A percentile compares a stretch with the other conserved stretches of the same genome.
phyloP scores from a whole-genome alignment of 768 basidiomycete genomes.

The Rhodotorula sphaerocarpa region DNA sequence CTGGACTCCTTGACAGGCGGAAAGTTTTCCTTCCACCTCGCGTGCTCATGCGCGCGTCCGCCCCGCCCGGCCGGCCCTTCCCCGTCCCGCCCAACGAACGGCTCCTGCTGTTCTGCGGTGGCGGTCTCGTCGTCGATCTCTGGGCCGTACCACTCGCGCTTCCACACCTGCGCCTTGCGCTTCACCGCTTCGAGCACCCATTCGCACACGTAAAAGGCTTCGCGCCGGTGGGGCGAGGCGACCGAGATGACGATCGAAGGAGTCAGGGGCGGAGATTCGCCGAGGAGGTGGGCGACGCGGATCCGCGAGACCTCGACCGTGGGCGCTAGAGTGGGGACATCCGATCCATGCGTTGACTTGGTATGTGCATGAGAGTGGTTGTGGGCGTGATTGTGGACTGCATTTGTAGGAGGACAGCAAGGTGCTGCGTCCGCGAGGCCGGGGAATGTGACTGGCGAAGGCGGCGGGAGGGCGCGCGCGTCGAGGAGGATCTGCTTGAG shows the following conservation, averaged over 20 bases:
- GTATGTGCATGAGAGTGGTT: no score
- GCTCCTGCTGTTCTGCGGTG: background rate
- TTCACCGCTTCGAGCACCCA: slow-evolving; percentile 80
- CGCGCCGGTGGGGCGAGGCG: slow-evolving; percentile 71
- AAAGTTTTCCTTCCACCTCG: slow-evolving; percentile 40
- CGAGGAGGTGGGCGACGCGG: slow-evolving; percentile 67
- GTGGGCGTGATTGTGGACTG: slow-evolving; percentile 10
- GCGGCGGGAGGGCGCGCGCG: slow-evolving; percentile 25
- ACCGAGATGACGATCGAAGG: slow-evolving; percentile 79
- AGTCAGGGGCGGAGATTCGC: slow-evolving; percentile 66
- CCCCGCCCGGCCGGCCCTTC: slow-evolving; percentile 22
- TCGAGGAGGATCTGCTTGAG: slow-evolving; percentile 31
- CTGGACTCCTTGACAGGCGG: slow-evolving; percentile 4
- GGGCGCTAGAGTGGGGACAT: no score
- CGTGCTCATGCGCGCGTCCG: slow-evolving; percentile 5
- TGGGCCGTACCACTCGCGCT: slow-evolving; percentile 75
- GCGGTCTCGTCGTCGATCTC: slow-evolving; percentile 39
- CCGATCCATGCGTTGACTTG: no score
- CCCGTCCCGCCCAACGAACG: slow-evolving; percentile 33
- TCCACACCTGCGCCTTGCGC: slow-evolving; percentile 77
- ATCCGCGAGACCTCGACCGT: slow-evolving; percentile 51
- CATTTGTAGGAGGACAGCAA: slow-evolving; percentile 1
- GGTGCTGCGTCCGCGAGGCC: slow-evolving; percentile 5
- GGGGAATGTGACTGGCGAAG: slow-evolving; percentile 7
- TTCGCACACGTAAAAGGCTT: slow-evolving; percentile 71